Conservation (phyloP, 108 stramenopile species). For the Asterionellopsis glacialis region DNA sequence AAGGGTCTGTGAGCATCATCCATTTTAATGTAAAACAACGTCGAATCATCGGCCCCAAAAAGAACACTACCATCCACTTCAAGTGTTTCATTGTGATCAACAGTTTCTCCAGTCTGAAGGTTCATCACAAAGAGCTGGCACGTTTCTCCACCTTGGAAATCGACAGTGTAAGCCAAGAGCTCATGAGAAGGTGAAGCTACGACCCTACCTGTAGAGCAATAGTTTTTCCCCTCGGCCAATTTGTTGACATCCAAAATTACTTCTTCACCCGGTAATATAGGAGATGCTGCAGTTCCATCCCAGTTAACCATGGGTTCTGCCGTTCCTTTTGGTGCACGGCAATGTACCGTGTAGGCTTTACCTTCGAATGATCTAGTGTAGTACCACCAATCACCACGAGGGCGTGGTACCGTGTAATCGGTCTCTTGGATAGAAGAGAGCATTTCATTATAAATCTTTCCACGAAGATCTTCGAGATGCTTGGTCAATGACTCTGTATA, state of each 20-base stretch:
- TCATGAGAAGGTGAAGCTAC: slow-evolving; percentile 60
- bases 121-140: slow-evolving; percentile 78
- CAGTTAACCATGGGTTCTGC: slow-evolving; percentile 25
- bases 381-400: slow-evolving; percentile 49
- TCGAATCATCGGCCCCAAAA: slow-evolving; percentile 79
- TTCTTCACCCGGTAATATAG: slow-evolving; percentile 67
- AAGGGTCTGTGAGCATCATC: slow-evolving; percentile 79
- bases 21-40: slow-evolving; percentile 83
- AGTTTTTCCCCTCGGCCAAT: slow-evolving; percentile 71
- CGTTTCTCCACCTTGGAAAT: slow-evolving; percentile 84
- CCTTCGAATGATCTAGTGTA: slow-evolving; percentile 90
- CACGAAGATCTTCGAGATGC: slow-evolving; percentile 57
- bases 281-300: slow-evolving; percentile 54
- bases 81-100: slow-evolving; percentile 47
- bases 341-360: slow-evolving; percentile 77
- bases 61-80: slow-evolving; percentile 44
- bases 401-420: slow-evolving; percentile 76
- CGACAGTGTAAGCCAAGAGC: slow-evolving; percentile 84
- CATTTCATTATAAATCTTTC: slow-evolving; percentile 76
- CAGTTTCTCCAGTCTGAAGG: slow-evolving; percentile 56
- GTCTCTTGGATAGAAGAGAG: slow-evolving; percentile 69
- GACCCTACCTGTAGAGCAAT: slow-evolving; percentile 75
- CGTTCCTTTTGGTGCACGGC: slow-evolving; percentile 58
- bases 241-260: slow-evolving; percentile 86
- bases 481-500: slow-evolving; percentile 59